Evolutionary conservation across 1,139 yeast genomes (phyloP).

Genomic region (Candida sp.): DNA sequence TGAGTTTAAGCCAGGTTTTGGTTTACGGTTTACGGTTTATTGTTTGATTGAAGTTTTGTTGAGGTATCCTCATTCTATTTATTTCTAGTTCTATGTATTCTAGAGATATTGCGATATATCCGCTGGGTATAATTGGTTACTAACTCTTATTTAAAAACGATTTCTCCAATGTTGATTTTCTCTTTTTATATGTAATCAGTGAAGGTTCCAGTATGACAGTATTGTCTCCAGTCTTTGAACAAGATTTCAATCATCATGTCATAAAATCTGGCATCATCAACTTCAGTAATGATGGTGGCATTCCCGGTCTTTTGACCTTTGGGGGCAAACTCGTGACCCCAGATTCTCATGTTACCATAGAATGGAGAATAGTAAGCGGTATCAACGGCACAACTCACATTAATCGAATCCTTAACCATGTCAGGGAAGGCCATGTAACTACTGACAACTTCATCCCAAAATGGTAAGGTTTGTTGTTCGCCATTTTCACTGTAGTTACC

Average conservation of each 20-base stretch:
- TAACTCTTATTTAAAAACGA: too few relatives aligned
- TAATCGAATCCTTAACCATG: conserved; percentile 18
- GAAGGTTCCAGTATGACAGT: conserved; percentile 16
- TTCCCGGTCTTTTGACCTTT: conserved; percentile 24
- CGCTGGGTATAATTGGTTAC: not conserved
- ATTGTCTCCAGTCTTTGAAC: conserved; percentile 30
- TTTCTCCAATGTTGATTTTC: too few relatives aligned
- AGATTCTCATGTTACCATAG: conserved; percentile 33
- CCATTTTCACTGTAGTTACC: conserved; percentile 28
- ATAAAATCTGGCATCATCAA: conserved; percentile 23
- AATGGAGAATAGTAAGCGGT: conserved; percentile 36
- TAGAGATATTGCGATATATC: too few relatives aligned
- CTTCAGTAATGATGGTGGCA: conserved; percentile 26
- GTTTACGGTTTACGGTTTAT: too few relatives aligned
- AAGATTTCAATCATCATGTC: conserved; percentile 23
- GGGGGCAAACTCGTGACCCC: conserved; percentile 28
- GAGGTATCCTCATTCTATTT: too few relatives aligned
- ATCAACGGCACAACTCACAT: conserved; percentile 29
- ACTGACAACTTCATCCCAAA: conserved; percentile 38
- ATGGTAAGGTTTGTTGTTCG: conserved; percentile 25
- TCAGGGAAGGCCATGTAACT: conserved; percentile 33
- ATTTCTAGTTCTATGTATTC: too few relatives aligned
- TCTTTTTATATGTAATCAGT: not conserved
- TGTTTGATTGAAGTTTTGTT: too few relatives aligned
- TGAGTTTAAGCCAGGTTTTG: not conserved